phyloP scores from a whole-genome alignment of 2,329 filamentous ascomycete genomes.

The Colletotrichum incanum region DNA sequence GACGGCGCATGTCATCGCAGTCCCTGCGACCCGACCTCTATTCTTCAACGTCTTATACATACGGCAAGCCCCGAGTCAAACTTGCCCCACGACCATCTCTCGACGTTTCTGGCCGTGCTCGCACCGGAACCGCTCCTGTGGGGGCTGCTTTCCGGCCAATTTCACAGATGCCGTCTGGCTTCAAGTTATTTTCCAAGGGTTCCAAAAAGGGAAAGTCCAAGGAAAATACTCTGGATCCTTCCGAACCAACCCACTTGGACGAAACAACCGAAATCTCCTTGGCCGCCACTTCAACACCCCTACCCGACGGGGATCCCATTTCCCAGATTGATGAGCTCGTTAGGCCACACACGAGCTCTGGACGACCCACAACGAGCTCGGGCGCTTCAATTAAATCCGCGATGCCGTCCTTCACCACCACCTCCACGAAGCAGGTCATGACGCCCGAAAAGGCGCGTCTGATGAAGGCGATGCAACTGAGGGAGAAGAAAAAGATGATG shows the following conservation, averaged over 20 bases:
- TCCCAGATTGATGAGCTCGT: slow-evolving; percentile 48
- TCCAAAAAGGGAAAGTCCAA: slow-evolving; percentile 66
- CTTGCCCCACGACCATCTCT: slow-evolving; percentile 87
- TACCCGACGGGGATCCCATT: slow-evolving; percentile 53
- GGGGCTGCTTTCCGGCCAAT: slow-evolving; percentile 75
- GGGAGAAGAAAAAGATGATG: slow-evolving; percentile 80
- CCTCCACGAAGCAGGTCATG: slow-evolving; percentile 68
- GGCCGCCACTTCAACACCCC: slow-evolving; percentile 51
- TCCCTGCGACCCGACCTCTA: slow-evolving; percentile 67
- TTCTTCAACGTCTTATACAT: slow-evolving; percentile 64
- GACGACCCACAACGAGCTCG: slow-evolving; percentile 62
- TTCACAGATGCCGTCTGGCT: slow-evolving; percentile 84
- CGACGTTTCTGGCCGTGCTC: slow-evolving; percentile 73
- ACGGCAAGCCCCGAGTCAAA: slow-evolving; percentile 86
- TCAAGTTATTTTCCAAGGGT: slow-evolving; percentile 77
- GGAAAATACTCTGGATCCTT: slow-evolving; percentile 50
- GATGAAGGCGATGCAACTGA: slow-evolving; percentile 93
- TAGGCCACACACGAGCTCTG: slow-evolving; percentile 54
- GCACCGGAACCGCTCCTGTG: slow-evolving; percentile 64
- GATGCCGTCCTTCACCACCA: slow-evolving; percentile 49
- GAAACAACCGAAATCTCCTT: slow-evolving; percentile 56
- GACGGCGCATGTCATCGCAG: slow-evolving; percentile 66
- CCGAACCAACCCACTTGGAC: slow-evolving; percentile 54
- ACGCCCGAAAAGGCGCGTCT: slow-evolving; percentile 92
- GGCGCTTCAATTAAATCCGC: slow-evolving; percentile 60